Conservation (phyloP, 2,329 filamentous ascomycete species). For the Pestalotiopsis sp. region DNA sequence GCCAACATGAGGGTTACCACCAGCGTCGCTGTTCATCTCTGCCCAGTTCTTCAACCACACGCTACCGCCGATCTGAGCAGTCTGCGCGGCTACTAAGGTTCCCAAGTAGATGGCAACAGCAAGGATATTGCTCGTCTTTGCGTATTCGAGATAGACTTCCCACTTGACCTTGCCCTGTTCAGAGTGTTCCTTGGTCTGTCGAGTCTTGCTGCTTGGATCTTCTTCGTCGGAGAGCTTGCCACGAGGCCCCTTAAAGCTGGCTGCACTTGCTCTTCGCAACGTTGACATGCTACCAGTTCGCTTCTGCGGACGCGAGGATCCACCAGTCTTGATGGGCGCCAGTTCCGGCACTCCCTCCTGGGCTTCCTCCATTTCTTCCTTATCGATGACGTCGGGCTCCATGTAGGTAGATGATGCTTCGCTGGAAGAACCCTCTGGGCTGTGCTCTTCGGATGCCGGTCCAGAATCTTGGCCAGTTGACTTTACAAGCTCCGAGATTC, state of each 20-base stretch:
- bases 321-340: slow-evolving; percentile 68
- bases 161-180: slow-evolving; percentile 99
- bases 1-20: slow-evolving; percentile 74
- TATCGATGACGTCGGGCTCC: slow-evolving; percentile 57
- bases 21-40: slow-evolving; percentile 70
- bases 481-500: slow-evolving; percentile 82
- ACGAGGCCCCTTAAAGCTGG: slow-evolving; percentile 83
- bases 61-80: slow-evolving; percentile 78
- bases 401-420: slow-evolving; percentile 59
- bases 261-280: slow-evolving; percentile 85
- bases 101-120: slow-evolving; percentile 82
- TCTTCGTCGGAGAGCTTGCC: slow-evolving; percentile 87
- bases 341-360: slow-evolving; percentile 78
- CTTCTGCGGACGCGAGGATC: slow-evolving; percentile 51
- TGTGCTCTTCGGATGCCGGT: slow-evolving; percentile 37
- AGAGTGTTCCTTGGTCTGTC: slow-evolving; percentile 82
- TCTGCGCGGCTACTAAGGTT: slow-evolving; percentile 79
- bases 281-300: slow-evolving; percentile 75
- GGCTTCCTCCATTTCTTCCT: slow-evolving; percentile 73
- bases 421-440: slow-evolving; percentile 52
- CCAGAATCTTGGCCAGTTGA: slow-evolving; percentile 66
- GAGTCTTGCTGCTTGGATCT: slow-evolving; percentile 73
- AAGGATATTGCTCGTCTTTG: slow-evolving; percentile 86
- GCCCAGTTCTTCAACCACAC: slow-evolving; percentile 96
- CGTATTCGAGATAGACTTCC: slow-evolving; percentile 92